A percentile compares a stretch with the other conserved stretches of the same genome.
Conservation (phyloP, 2,329 filamentous ascomycete genomes). For the Colletotrichum sp. region DNA sequence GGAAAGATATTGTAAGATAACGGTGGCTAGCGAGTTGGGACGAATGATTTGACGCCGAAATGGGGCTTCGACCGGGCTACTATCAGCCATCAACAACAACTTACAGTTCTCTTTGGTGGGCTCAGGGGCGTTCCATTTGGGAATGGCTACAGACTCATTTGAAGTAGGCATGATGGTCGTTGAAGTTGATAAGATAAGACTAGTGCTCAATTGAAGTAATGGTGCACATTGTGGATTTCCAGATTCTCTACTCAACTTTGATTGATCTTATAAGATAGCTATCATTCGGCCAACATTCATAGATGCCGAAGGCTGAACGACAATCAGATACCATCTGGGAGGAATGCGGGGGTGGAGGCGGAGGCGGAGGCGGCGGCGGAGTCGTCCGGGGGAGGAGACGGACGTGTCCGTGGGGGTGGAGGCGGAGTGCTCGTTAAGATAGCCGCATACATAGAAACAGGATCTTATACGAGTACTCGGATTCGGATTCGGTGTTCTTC, state of each 20-base stretch:
- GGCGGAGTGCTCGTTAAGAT: not conserved
- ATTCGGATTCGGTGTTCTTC: not conserved
- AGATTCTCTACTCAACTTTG: not conserved
- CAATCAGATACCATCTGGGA: not conserved
- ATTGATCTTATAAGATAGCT: not conserved
- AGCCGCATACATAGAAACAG: not conserved
- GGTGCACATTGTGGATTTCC: not conserved
- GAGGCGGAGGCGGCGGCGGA: not conserved
- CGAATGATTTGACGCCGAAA: not conserved
- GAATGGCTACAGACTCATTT: not conserved
- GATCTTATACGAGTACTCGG: not conserved
- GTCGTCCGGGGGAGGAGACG: not conserved
- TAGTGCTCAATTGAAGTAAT: not conserved
- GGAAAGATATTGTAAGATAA: not conserved
- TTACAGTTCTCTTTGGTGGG: not conserved
- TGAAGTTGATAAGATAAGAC: not conserved
- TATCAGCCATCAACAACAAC: not conserved
- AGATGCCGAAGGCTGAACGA: not conserved
- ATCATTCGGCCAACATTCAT: not conserved
- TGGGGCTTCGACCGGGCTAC: not conserved
- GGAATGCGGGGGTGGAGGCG: not conserved
- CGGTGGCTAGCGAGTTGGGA: not conserved
- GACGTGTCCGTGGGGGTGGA: not conserved
- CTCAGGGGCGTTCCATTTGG: not conserved
- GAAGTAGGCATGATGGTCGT: not conserved